phyloP scores from a whole-genome alignment of 2,329 filamentous ascomycete genomes.

The Ophiostoma quercus region DNA sequence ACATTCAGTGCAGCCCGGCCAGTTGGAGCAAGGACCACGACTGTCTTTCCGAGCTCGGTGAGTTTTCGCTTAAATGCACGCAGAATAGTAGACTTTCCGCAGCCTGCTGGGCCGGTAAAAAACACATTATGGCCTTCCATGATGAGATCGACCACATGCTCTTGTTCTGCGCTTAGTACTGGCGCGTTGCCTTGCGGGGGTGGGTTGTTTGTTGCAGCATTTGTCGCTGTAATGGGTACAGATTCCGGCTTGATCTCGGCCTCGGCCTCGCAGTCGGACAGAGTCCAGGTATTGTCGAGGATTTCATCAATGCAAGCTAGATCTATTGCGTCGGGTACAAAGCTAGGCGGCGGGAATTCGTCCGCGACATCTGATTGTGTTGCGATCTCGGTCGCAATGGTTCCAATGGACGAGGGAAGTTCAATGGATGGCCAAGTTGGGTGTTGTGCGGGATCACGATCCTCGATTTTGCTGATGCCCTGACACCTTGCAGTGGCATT shows the following conservation, averaged over 20 bases:
- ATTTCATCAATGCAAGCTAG: neutral
- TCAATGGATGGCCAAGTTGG: neutral
- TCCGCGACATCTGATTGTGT: neutral
- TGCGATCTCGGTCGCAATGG: neutral
- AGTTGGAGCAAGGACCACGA: conserved; percentile 55
- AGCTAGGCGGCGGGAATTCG: neutral
- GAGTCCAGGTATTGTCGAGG: neutral
- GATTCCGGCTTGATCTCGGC: neutral
- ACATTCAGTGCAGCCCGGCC: conserved; percentile 55
- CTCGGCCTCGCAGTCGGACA: neutral
- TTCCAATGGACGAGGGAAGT: neutral
- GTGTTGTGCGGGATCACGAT: neutral
- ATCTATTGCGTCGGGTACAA: neutral
- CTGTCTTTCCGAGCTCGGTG: conserved; percentile 33
- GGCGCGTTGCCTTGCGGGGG: neutral
- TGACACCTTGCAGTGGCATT: neutral
- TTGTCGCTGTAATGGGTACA: neutral
- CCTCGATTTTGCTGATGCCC: neutral
- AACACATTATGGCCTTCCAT: conserved; percentile 53
- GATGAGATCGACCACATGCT: conserved; percentile 47
- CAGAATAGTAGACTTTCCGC: conserved; percentile 54
- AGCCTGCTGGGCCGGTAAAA: conserved; percentile 59
- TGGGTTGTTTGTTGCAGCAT: neutral
- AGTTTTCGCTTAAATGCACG: conserved; percentile 44
- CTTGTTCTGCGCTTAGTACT: conserved; percentile 43